Base-by-base conservation (phyloP, 1,284 basidiomycete species). In the Ustilago shanxiensis region DNA sequence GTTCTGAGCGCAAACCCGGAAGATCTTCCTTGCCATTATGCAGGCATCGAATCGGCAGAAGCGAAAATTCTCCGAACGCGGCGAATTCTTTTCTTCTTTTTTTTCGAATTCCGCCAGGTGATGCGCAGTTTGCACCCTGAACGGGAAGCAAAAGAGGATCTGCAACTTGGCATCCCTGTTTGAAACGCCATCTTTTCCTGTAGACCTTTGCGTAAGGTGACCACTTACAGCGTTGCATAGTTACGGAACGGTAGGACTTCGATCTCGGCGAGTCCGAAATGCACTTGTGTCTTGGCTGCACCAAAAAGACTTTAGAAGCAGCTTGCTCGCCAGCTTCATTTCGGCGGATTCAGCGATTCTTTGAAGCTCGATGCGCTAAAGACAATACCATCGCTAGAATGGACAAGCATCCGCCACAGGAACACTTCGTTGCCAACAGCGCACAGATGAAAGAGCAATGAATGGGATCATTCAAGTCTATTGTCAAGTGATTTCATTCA, bases 81-180 rank as follows among this genome's bases (percentile, higher is more conserved):
- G 47, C 47, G 47, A n/a, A 49, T n/a, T 49, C 28, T 49, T 16
- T 49, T 26, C 14, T 18, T 1, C 24, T 41, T 3, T 41, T 41
- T 41, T 44, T 49, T 49, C 47, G 47, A 49, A 49, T 49, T 49
- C 47, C 26, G 47, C 47, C n/a, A n/a, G n/a, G n/a, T 47, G 5
- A 14, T 49, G 16, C n/a, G n/a, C 22, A n/a, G n/a, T 33, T 49
- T 49, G 47, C 47, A 45, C 44, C 44, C 44, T 45, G 44, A 45
- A 8, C 3, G 31, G 11, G 35, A 37, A 16, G 14, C 31, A 33
- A 33, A 33, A 11, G 31, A 33, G 11, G 31, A 33, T 33, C 31
- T 33, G 31, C 31, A 33, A 33, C 31, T 14, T 16, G 35, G 3
- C 35, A 37, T 37, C 13, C 35, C 11, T 33, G 31, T 11, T 37